Conservation (phyloP, 768 basidiomycete genomes). For the Collybia mongolica region DNA sequence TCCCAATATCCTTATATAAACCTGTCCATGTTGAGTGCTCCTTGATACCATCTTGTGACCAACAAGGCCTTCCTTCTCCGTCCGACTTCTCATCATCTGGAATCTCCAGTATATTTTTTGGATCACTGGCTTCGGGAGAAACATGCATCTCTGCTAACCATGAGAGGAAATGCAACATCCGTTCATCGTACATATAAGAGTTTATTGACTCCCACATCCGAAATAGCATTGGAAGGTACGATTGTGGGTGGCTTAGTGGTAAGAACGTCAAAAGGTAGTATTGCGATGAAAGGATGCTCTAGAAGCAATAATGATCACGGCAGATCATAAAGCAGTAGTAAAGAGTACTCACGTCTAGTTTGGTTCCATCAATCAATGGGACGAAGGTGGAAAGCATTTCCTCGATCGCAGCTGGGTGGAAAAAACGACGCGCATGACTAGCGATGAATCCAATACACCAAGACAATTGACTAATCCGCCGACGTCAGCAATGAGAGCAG, state of each 20-base stretch:
- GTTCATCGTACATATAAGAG: conserved; percentile 86
- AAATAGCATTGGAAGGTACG: conserved; percentile 81
- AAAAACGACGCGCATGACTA: conserved; percentile 72
- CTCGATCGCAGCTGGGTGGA: conserved; percentile 82
- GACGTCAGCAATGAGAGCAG: too few relatives aligned
- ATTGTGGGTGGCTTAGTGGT: conserved; percentile 81
- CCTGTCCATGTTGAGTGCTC: conserved; percentile 57
- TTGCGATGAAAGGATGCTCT: conserved; percentile 79
- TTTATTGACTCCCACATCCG: conserved; percentile 87
- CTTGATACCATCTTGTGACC: conserved; percentile 43
- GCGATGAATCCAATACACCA: conserved; percentile 78
- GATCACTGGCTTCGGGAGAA: conserved; percentile 75
- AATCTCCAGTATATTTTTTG: conserved; percentile 59
- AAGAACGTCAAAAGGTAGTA: conserved; percentile 86
- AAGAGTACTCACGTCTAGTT: conserved; percentile 58
- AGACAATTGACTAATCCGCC: conserved; percentile 55
- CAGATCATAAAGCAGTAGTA: not conserved
- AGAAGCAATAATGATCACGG: conserved; percentile 12
- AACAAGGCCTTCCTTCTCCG: conserved; percentile 58
- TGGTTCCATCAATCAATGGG: conserved; percentile 72
- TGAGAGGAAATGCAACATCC: conserved; percentile 83
- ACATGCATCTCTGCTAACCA: conserved; percentile 79
- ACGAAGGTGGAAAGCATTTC: conserved; percentile 90
- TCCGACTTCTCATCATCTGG: conserved; percentile 69
- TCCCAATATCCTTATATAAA: conserved; percentile 83